Base-by-base conservation (phyloP, 108 stramenopile genomes). In the Skeletonema costatum region DNA sequence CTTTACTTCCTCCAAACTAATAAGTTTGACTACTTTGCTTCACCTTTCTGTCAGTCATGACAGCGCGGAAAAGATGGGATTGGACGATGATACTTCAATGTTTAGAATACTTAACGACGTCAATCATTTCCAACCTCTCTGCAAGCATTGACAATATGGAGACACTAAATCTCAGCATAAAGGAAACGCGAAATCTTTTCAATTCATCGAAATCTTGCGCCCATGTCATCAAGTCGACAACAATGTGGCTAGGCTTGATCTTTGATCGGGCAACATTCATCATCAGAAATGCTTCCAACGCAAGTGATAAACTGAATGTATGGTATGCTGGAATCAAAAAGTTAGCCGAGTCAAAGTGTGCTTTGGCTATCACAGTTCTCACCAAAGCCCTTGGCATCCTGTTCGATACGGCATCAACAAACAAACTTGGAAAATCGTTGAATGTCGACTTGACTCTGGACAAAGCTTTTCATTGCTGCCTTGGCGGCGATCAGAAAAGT, bases 121-220 rank as follows among this genome's bases (percentile, higher is more conserved):
- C 74, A 5, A 62, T 81, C 56, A 58, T 81, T 51, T 64, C 74
- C 25, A 70, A 50, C 58, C 81, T 81, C 33, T 58, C 71, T 32
- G 69, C 61, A 31, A 71, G 65, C 36, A 67, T 74, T 48, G 64
- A 67, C 10, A 31, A 66, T 12, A 48, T 67, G 50, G 56, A 71
- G n/a, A 12, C 41, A 8, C 59, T 71, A 32, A 75, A 66, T 53
- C 64, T 71, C 5, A 71, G 35, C 58, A 39, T 42, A 58, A 65
- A 51, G 25, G 16, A 13, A 46, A 64, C 44, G 31, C 31, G 61
- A 29, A 67, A 69, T 51, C 21, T 21, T 44, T 32, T 69, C 60
- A 58, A 75, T 53, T 60, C 65, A 17, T 74, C 74, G 14, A 68
- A 41, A 35, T 61, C 42, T 32, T 74, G 80, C 35, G 19, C 29